Evolutionary conservation across 1,284 basidiomycete species (phyloP).

Genomic region (Puccinia coronata): DNA sequence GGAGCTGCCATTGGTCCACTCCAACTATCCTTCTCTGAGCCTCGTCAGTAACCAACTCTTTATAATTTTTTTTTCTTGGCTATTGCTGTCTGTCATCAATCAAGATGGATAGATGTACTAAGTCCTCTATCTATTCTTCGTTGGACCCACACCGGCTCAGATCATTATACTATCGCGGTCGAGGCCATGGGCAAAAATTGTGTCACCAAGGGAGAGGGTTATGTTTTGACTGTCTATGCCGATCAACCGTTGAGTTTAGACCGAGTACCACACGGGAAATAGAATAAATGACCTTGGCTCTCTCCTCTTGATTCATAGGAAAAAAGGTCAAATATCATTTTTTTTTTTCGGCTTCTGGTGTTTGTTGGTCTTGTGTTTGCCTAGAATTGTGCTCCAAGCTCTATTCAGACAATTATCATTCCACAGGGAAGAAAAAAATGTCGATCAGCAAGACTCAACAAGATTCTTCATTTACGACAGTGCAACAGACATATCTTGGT

Average conservation of each 20-base stretch:
- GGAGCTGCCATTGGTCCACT: slow-evolving; percentile 38
- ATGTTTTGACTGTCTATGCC: slow-evolving; percentile 34
- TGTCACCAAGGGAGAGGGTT: slow-evolving; percentile 8
- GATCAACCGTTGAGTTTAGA: slow-evolving; percentile 36
- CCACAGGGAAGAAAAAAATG: no score
- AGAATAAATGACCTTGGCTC: no score
- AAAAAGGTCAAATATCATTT: background rate
- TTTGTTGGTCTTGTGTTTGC: no score
- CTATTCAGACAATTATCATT: no score
- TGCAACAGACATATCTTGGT: no score
- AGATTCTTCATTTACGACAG: no score
- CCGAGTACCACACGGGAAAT: background rate
- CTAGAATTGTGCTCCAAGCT: no score
- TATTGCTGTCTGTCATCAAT: background rate
- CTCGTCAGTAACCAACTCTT: background rate
- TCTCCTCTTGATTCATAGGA: no score
- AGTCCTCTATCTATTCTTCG: background rate
- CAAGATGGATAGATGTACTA: background rate
- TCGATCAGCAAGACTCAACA: no score
- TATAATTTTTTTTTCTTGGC: background rate
- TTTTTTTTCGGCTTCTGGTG: background rate
- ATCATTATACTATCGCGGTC: background rate
- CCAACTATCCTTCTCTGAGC: slow-evolving; percentile 14
- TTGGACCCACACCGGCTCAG: background rate
- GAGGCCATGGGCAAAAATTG: slow-evolving; percentile 22